These are phyloP conservation scores for Chimonanthus salicifolius DNA, from an alignment of 164 flowering plant species.

Conservation along the genomic window DNA sequence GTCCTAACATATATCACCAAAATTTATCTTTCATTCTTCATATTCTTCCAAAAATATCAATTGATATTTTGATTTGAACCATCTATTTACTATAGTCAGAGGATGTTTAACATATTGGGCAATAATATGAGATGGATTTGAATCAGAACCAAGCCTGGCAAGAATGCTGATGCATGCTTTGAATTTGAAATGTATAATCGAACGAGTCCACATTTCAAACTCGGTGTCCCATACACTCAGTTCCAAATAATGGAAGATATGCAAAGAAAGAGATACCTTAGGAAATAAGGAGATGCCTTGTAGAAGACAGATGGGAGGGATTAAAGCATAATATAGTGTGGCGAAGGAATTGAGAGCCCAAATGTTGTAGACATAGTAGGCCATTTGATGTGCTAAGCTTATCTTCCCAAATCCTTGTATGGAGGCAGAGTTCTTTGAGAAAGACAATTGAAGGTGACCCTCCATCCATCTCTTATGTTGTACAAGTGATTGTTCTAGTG, in stretches of 20 bases:
- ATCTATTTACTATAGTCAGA: too few species aligned
- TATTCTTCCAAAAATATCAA: too few species aligned
- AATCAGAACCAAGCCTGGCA: too few species aligned
- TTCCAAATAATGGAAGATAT: background rate
- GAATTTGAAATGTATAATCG: too few species aligned
- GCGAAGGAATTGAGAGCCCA: conserved; percentile 57
- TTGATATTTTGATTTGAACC: too few species aligned
- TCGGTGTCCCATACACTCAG: too few species aligned
- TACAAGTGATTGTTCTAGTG: conserved; percentile 41
- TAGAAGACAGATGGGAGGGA: conserved; percentile 65
- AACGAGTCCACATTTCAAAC: too few species aligned
- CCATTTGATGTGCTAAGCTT: conserved; percentile 38
- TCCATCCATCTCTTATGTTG: conserved; percentile 84
- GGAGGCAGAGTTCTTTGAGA: conserved; percentile 46
- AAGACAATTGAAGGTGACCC: conserved; percentile 59
- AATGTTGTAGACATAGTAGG: conserved; percentile 38
- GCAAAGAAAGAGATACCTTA: background rate
- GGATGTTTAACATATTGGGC: too few species aligned
- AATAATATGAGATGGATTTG: too few species aligned
- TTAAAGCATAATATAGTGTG: conserved; percentile 36
- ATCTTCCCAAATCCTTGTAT: conserved; percentile 44
- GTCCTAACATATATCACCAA: too few species aligned
- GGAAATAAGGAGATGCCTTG: conserved; percentile 56
- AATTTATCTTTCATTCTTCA: too few species aligned
- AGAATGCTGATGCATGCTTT: too few species aligned